Conservation (phyloP, 78 protist species). For the Dictyostelium brefeldianum region DNA sequence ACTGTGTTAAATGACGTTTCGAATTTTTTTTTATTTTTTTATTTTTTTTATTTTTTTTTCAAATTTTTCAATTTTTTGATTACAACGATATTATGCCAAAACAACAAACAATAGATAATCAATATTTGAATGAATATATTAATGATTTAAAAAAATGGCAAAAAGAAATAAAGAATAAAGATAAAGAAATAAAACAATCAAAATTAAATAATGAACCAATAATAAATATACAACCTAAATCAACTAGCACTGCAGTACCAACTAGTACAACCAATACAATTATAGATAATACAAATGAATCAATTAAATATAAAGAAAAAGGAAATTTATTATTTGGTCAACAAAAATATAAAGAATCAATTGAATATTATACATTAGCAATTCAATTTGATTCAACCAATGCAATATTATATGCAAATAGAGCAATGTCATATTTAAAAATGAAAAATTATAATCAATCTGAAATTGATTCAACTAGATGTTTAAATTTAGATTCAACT, state of each 20-base stretch:
- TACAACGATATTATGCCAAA: no score
- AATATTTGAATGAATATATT: conserved; percentile 14
- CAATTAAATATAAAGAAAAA: conserved; percentile 55
- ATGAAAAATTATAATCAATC: conserved; percentile 63
- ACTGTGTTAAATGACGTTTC: no score
- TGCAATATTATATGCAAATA: conserved; percentile 51
- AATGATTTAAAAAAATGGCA: conserved; percentile 37
- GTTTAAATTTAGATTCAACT: conserved; percentile 47
- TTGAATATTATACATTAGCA: conserved; percentile 53
- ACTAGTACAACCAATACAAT: neutral
- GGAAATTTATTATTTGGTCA: conserved; percentile 46
- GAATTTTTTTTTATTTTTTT: no score
- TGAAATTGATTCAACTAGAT: conserved; percentile 57
- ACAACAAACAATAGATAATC: neutral
- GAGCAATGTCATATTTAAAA: conserved; percentile 73
- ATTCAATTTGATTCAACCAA: conserved; percentile 57
- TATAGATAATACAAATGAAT: conserved; percentile 40
- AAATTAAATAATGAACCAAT: neutral
- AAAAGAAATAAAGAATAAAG: neutral
- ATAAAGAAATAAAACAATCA: conserved; percentile 25
- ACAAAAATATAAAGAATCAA: conserved; percentile 59
- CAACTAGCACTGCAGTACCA: neutral
- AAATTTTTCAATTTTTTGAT: no score
- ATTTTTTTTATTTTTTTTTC: no score
- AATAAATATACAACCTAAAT: neutral